Conservation (phyloP, 805 yeast genomes). For the Lachancea thermotolerans region DNA sequence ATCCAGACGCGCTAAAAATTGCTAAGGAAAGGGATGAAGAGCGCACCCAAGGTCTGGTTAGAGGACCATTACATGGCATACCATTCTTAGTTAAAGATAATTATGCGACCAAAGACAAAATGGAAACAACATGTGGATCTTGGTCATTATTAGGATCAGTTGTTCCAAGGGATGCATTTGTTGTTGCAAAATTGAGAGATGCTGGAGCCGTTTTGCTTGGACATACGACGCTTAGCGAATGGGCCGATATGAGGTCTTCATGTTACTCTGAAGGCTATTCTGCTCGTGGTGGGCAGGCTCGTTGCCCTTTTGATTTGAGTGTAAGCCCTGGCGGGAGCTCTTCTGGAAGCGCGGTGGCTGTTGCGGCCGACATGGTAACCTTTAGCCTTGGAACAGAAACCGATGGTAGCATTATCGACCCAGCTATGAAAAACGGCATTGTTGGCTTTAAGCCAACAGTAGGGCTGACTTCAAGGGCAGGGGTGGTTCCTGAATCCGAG, state of each 20-base stretch:
- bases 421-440: constrained; percentile 24
- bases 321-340: constrained; percentile 27
- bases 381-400: constrained; percentile 29
- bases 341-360: constrained; percentile 28
- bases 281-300: constrained; percentile 26
- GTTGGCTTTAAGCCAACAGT: constrained; percentile 29
- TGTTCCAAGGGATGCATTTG: constrained; percentile 29
- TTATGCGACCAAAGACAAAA: constrained; percentile 25
- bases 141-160: constrained; percentile 22
- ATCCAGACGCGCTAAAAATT: constrained; percentile 24
- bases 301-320: constrained; percentile 26
- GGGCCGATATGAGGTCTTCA: constrained; percentile 29
- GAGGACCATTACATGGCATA: constrained; percentile 28
- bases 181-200: constrained; percentile 22
- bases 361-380: constrained; percentile 26
- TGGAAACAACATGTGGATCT: constrained; percentile 25
- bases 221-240: constrained; percentile 26
- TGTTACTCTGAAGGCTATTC: constrained; percentile 28
- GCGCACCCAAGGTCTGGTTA: constrained; percentile 17
- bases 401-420: constrained; percentile 28
- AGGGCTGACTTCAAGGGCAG: constrained; percentile 26
- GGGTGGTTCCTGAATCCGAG: constrained; percentile 28
- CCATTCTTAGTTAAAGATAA: constrained; percentile 29
- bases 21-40: constrained; percentile 23
- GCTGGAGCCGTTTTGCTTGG: constrained; percentile 29